Conservation (phyloP, 306 rosid genomes). For the Amphicarpaea edgeworthii region DNA sequence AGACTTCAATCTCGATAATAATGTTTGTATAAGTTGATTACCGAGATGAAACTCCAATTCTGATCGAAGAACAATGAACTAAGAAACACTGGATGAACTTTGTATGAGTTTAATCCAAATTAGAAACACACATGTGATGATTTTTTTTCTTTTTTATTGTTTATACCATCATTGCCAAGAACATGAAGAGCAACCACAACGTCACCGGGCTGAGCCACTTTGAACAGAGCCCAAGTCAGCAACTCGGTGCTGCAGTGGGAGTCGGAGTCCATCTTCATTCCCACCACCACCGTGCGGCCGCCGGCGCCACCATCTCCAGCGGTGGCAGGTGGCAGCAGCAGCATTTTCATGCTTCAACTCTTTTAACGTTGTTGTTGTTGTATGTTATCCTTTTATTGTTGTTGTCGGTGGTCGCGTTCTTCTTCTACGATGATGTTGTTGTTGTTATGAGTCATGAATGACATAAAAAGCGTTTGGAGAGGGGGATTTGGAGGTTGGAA, state of each 20-base stretch:
- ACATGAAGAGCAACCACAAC: conserved; percentile 84
- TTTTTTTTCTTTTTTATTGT: too few species aligned
- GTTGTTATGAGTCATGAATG: background rate
- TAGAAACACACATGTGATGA: background rate
- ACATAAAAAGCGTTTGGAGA: background rate
- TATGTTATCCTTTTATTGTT: too few species aligned
- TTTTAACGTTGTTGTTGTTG: conserved; percentile 12
- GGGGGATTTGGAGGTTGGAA: background rate
- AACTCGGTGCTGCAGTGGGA: conserved; percentile 76
- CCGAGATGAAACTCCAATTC: background rate
- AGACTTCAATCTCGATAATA: too few species aligned
- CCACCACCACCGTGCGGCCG: conserved; percentile 78
- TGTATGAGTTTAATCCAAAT: too few species aligned
- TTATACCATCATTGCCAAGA: conserved; percentile 70
- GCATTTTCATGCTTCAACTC: conserved; percentile 52
- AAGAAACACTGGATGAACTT: too few species aligned
- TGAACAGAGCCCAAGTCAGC: conserved; percentile 89
- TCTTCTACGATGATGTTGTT: conserved; percentile 10
- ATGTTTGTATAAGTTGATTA: too few species aligned
- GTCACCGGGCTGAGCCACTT: conserved; percentile 90
- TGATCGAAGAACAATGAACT: too few species aligned
- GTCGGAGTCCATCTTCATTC: conserved; percentile 77
- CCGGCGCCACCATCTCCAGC: conserved; percentile 52
- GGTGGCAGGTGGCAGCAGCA: conserved; percentile 50
- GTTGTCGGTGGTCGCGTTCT: conserved; percentile 42